These are phyloP conservation scores for Ananas comosus DNA, from an alignment of 176 grass and related monocot species.

Conservation along the genomic window DNA sequence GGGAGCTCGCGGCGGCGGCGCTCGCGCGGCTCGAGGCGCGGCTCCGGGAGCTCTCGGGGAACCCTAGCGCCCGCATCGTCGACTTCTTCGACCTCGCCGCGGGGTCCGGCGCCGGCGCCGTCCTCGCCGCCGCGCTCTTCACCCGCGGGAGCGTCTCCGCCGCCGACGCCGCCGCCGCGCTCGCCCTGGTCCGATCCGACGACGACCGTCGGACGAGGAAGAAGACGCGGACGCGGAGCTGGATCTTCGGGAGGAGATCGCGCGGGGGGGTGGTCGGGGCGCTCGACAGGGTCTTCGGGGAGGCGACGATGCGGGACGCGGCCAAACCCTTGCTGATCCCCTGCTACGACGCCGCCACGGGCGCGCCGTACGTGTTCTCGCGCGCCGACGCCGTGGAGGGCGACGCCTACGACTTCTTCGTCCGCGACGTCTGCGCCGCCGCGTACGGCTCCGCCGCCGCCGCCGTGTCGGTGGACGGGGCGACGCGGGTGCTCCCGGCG, in stretches of 20 bases:
- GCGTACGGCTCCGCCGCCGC: constrained; percentile 14
- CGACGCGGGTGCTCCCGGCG: neutral
- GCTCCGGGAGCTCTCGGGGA: constrained; percentile 54
- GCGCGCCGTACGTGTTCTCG: constrained; percentile 78
- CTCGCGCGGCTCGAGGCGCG: constrained; percentile 37
- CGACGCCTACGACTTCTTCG: constrained; percentile 74
- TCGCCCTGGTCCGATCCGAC: constrained; percentile 33
- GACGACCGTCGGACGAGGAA: neutral
- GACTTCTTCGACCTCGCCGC: constrained; percentile 71
- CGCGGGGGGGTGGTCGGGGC: constrained; percentile 6
- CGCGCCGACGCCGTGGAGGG: constrained; percentile 86
- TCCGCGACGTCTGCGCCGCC: constrained; percentile 64
- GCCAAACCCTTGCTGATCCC: constrained; percentile 72
- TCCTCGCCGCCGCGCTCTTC: constrained; percentile 60
- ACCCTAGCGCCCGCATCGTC: constrained; percentile 18
- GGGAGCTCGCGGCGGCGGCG: constrained; percentile 36
- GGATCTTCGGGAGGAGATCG: neutral
- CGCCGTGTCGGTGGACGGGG: constrained; percentile 28
- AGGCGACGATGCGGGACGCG: constrained; percentile 47
- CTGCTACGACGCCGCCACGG: constrained; percentile 54
- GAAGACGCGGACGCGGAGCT: neutral
- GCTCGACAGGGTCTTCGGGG: constrained; percentile 45
- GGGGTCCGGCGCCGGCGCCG: constrained; percentile 46
- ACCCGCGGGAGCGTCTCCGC: constrained; percentile 34
- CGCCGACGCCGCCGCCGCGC: constrained; percentile 30